Conservation (phyloP, 1,284 basidiomycete species). For the Cutaneotrichosporon daszewskae region DNA sequence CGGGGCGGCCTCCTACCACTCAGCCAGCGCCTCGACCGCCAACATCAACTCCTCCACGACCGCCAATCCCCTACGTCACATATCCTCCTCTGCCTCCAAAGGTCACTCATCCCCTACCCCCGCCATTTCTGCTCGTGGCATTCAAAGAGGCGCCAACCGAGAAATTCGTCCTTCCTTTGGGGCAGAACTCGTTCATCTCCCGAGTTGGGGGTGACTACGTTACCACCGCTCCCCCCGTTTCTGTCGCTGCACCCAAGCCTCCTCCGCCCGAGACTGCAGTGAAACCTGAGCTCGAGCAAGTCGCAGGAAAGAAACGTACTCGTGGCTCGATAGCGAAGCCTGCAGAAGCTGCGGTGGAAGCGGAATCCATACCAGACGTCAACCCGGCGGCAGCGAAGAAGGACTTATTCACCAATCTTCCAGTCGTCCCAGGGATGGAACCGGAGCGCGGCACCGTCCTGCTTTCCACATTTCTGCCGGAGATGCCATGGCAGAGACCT, state of each 20-base stretch:
- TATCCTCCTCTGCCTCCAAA: slow-evolving; percentile 18
- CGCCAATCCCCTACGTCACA: neutral
- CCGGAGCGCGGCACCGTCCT: slow-evolving; percentile 33
- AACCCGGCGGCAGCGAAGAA: slow-evolving; percentile 9
- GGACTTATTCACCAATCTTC: slow-evolving; percentile 11
- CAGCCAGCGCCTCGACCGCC: too few species aligned
- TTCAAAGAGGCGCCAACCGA: slow-evolving; percentile 42
- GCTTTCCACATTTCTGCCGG: slow-evolving; percentile 31
- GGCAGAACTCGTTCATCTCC: slow-evolving; percentile 31
- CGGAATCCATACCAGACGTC: too few species aligned
- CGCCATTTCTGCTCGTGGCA: slow-evolving; percentile 38
- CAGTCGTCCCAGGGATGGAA: slow-evolving; percentile 24
- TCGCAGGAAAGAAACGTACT: slow-evolving; percentile 13
- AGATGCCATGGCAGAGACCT: slow-evolving; percentile 24
- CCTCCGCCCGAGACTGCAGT: neutral
- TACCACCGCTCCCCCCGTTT: slow-evolving; percentile 18
- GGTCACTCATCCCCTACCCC: slow-evolving; percentile 27
- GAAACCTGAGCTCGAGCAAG: neutral
- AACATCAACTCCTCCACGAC: neutral
- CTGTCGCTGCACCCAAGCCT: neutral
- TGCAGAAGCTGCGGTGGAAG: slow-evolving; percentile 3
- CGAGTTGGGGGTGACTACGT: slow-evolving; percentile 38
- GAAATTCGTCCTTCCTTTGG: slow-evolving; percentile 39
- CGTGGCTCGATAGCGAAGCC: slow-evolving; percentile 14
- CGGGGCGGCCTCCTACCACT: neutral